Conservation (phyloP, 176 grass and related monocot genomes). For the Aechmea fasciata region DNA sequence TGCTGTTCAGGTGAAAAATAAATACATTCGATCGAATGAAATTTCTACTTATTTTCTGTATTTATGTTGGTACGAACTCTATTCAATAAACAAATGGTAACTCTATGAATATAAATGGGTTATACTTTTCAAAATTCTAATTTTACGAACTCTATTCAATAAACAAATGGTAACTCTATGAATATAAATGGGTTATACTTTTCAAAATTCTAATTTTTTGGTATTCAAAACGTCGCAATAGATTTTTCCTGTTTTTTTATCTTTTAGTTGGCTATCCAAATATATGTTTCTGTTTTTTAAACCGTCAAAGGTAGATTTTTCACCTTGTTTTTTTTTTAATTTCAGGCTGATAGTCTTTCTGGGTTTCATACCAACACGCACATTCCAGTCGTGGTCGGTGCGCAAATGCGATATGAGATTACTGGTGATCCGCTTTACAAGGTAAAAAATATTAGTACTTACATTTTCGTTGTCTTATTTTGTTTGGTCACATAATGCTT, state of each 20-base stretch:
- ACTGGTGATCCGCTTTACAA: conserved; percentile 93
- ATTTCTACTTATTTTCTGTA: background rate
- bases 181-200: background rate
- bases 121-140: background rate
- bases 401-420: conserved; percentile 83
- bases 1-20: conserved; percentile 51
- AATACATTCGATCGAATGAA: background rate
- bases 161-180: background rate
- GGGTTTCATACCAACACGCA: conserved; percentile 86
- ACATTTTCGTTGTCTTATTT: background rate
- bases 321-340: background rate
- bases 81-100: background rate
- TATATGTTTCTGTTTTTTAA: too few relatives aligned
- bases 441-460: conserved; percentile 35
- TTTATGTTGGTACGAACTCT: too few relatives aligned
- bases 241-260: too few relatives aligned
- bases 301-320: too few relatives aligned
- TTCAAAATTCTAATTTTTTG: background rate
- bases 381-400: conserved; percentile 77
- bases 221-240: background rate
- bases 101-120: background rate
- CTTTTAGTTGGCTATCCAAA: too few relatives aligned
- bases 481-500: background rate
- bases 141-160: too few relatives aligned
- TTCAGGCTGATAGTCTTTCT: conserved; percentile 77